Conservation (phyloP, 108 stramenopile species). For the Stephanodiscus triporus region DNA sequence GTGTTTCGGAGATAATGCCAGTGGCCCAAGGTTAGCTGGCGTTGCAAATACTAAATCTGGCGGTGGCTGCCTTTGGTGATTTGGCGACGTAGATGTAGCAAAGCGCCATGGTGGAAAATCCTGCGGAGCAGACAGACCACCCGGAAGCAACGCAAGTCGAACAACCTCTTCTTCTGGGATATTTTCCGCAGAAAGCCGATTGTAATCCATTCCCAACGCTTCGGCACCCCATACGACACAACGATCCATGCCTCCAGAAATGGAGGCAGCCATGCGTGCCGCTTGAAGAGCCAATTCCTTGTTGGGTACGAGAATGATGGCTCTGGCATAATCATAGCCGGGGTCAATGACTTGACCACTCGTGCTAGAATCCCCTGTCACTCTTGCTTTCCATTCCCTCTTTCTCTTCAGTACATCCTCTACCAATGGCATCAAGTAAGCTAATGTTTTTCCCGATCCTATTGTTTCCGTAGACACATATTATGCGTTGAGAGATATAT, state of each 20-base stretch:
- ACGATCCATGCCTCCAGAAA: conserved; percentile 66
- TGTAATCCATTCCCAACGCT: conserved; percentile 26
- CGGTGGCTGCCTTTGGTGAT: conserved; percentile 53
- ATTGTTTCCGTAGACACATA: neutral
- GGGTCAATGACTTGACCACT: conserved; percentile 23
- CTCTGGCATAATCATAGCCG: conserved; percentile 80
- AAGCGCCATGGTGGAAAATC: conserved; percentile 85
- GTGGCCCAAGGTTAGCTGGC: conserved; percentile 91
- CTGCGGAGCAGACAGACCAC: conserved; percentile 67
- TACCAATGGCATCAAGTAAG: conserved; percentile 91
- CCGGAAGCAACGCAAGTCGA: conserved; percentile 83
- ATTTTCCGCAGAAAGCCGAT: conserved; percentile 14
- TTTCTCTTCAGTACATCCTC: conserved; percentile 76
- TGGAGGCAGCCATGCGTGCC: conserved; percentile 74
- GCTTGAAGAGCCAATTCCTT: conserved; percentile 91
- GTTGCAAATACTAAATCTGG: conserved; percentile 94
- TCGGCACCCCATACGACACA: conserved; percentile 43
- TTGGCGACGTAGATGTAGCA: conserved; percentile 46
- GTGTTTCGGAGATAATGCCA: conserved; percentile 83
- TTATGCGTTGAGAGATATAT: neutral
- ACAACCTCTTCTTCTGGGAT: conserved; percentile 58
- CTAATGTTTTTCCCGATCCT: conserved; percentile 94
- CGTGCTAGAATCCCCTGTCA: neutral
- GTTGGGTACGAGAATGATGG: conserved; percentile 87
- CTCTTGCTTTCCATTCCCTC: conserved; percentile 45